Evolutionary conservation across 2,329 filamentous ascomycete species (phyloP), one percentile per base, ranked within the genome.

Genomic region (Colletotrichum sansevieriae): DNA sequence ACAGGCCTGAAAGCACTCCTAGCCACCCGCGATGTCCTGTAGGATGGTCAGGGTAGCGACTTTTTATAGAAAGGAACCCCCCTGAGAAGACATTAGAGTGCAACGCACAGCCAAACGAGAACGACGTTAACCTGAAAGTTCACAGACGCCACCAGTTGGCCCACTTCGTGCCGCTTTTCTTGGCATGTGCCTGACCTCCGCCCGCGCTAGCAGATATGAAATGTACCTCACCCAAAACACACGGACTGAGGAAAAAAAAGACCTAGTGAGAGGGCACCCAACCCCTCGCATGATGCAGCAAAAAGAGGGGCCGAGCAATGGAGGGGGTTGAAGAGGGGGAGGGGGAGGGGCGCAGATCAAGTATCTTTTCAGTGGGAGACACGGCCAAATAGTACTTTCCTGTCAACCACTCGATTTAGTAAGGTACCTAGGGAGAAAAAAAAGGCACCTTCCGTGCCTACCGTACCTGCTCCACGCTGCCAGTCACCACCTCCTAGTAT

Each of bases 31-130:
- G 29, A 29, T 29, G 29, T 7, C 22, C 49, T 29, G 22, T 52
- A 13, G n/a, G 20, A n/a, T 29, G 49, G 29, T 52, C 49, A 25
- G 29, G 25, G 25, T 29, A 2, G 25, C n/a, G 47, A 41, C 62
- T 65, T 55, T 65, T 68, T 49, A 68, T 65, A 68, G 65, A 68
- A 65, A 37, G 62, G 43, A 49, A 43, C n/a, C 54, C 54, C 65
- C 49, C 63, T 18, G 18, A 29, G 51, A 33, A 20, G 25, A 13
- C 11, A 56, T 51, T 22, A 49, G 22, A 25, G 35, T 46, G 43
- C 43, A 18, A 6, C 15, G 11, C 56, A 5, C 25, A 29, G 29
- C 29, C 29, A 20, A 13, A 15, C 46, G 25, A 25, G 25, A 25
- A 25, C 25, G 25, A n/a, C 33, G 22, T 51, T n/a, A 29, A 25